Evolutionary conservation across 2,329 filamentous ascomycete genomes (phyloP).

Genomic region (Thielaviopsis musarum): DNA sequence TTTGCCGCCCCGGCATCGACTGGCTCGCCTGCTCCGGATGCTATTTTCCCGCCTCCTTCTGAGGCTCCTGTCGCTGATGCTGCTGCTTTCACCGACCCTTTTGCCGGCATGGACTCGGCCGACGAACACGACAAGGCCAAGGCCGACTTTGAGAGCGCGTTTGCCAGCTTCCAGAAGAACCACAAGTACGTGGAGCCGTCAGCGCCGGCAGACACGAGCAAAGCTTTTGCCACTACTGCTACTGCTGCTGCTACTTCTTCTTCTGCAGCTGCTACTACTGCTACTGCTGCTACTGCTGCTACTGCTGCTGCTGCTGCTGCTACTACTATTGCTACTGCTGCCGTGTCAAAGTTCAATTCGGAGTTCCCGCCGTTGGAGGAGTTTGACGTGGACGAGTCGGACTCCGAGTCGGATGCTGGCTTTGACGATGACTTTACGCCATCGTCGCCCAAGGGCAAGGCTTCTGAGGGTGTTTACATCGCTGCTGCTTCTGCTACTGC

Average conservation of each 20-base stretch:
- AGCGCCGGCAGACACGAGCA: conserved; percentile 17
- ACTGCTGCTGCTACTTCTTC: no score
- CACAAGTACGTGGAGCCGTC: conserved; percentile 29
- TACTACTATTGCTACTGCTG: conserved; percentile 16
- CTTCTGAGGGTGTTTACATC: conserved; percentile 15
- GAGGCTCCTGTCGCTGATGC: conserved; percentile 9
- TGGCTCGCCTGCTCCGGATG: conserved; percentile 4
- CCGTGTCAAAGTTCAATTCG: conserved; percentile 40
- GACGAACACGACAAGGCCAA: conserved; percentile 45
- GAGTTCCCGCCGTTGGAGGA: conserved; percentile 94
- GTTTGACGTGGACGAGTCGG: conserved; percentile 70
- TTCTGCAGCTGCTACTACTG: no score
- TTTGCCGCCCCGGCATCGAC: background rate
- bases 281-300: conserved; percentile 13
- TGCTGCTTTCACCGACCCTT: background rate
- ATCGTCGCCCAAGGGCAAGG: conserved; percentile 26
- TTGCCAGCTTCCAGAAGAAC: conserved; percentile 52
- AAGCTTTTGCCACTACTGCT: conserved; percentile 19
- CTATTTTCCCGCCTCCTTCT: conserved; percentile 14
- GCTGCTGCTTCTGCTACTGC: conserved; percentile 15
- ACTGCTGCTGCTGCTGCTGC: no score
- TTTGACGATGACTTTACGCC: conserved; percentile 90
- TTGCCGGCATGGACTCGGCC: conserved; percentile 23
- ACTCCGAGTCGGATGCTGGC: conserved; percentile 59
- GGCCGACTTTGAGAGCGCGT: conserved; percentile 73